These are phyloP conservation scores for Euphorbia tirucalli DNA, from an alignment of 345 rosid genomes.

Conservation along the genomic window DNA sequence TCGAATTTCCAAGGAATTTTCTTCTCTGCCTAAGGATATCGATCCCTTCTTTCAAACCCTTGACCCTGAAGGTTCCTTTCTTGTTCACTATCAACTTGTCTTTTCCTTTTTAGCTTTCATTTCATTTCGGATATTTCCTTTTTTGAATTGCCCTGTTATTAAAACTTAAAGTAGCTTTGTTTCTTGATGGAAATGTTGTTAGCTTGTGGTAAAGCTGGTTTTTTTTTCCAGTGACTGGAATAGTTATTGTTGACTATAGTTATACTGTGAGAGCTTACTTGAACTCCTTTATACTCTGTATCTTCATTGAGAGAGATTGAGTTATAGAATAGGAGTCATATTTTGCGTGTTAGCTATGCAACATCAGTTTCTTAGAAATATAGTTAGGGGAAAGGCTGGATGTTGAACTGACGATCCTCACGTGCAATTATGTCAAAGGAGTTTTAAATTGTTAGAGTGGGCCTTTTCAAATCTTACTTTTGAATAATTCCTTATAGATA, in stretches of 20 bases:
- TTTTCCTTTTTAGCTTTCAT: neutral
- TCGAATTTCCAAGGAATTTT: conserved; percentile 67
- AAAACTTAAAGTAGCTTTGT: neutral
- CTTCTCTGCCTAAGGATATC: conserved; percentile 67
- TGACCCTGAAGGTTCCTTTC: conserved; percentile 63
- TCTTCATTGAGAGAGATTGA: neutral
- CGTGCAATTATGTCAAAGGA: neutral
- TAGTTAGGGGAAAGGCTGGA: neutral
- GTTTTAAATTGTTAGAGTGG: neutral
- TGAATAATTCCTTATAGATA: neutral
- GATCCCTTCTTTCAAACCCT: conserved; percentile 80
- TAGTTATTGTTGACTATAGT: too few relatives aligned
- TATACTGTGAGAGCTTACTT: neutral
- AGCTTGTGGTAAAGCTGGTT: neutral
- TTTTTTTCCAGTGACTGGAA: neutral
- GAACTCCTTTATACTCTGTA: neutral
- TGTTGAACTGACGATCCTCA: neutral
- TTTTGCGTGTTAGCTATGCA: neutral
- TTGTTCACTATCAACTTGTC: neutral
- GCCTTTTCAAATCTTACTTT: neutral
- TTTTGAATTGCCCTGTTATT: neutral
- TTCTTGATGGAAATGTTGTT: neutral
- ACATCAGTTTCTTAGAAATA: neutral
- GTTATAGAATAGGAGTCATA: neutral
- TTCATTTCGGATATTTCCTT: neutral